These are phyloP conservation scores for Thuja plicata DNA, from an alignment of 83 land plant genomes.

Conservation along the genomic window DNA sequence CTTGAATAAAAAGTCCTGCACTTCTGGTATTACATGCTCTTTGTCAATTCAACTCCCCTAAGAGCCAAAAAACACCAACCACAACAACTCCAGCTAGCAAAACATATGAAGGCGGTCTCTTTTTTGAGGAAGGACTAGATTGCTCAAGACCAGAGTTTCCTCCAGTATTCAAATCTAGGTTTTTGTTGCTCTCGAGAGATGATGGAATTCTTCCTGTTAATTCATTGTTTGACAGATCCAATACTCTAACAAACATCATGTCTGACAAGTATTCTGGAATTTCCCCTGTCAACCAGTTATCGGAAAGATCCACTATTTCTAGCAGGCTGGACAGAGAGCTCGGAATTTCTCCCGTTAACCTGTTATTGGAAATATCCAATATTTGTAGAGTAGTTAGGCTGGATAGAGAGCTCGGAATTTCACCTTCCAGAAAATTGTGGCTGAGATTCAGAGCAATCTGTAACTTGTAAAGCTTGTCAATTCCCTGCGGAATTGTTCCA, in stretches of 20 bases:
- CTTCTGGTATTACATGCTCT: constrained; percentile 18
- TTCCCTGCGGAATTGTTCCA: constrained; percentile 38
- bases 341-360: constrained; percentile 52
- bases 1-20: neutral
- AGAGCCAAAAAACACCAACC: neutral
- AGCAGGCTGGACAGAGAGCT: too few relatives aligned
- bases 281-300: too few relatives aligned
- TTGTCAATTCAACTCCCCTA: neutral
- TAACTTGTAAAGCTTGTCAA: constrained; percentile 32
- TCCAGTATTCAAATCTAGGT: neutral
- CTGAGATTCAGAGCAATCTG: constrained; percentile 46
- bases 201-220: constrained; percentile 51
- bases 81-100: constrained; percentile 9
- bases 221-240: constrained; percentile 52
- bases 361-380: constrained; percentile 54
- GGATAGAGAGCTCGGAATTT: constrained; percentile 33
- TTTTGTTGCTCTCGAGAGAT: constrained; percentile 5
- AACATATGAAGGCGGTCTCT: neutral
- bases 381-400: constrained; percentile 20
- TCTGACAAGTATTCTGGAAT: too few relatives aligned
- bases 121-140: neutral
- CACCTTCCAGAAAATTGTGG: constrained; percentile 37
- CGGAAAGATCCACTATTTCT: too few relatives aligned
- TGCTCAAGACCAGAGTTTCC: neutral
- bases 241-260: too few relatives aligned